phyloP scores from a whole-genome alignment of 208 protist species.

The Trypanosoma boissoni region DNA sequence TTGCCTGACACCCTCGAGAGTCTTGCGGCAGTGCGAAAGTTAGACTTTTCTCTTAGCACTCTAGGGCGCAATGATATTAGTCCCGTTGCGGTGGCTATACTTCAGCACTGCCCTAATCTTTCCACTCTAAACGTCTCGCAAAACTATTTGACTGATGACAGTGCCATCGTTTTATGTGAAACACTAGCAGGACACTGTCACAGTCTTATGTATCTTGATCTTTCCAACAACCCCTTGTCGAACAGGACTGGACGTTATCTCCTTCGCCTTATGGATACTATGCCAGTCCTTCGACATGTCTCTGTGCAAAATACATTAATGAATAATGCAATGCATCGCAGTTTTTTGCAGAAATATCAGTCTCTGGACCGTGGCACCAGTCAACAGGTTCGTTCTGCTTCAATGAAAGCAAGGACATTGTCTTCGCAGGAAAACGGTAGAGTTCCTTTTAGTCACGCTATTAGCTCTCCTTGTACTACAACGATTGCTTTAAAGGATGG shows the following conservation, averaged over 20 bases:
- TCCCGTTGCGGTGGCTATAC: constrained; percentile 19
- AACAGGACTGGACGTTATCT: constrained; percentile 21
- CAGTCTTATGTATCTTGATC: constrained; percentile 12
- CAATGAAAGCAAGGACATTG: neutral
- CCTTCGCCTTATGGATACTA: constrained; percentile 18
- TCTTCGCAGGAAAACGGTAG: neutral
- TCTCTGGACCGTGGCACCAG: neutral
- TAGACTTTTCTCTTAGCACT: constrained; percentile 27
- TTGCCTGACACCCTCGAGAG: constrained; percentile 21
- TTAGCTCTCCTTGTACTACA: neutral
- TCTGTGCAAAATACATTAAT: constrained; percentile 24
- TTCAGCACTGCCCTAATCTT: constrained; percentile 18
- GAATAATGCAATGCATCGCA: constrained; percentile 17
- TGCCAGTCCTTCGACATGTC: constrained; percentile 13
- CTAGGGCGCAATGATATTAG: constrained; percentile 21
- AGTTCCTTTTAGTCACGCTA: neutral
- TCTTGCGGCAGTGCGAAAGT: constrained; percentile 10
- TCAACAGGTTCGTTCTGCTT: neutral
- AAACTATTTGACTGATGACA: constrained; percentile 27
- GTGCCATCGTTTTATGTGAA: constrained; percentile 20
- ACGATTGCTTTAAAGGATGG: neutral
- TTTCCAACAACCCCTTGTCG: constrained; percentile 26
- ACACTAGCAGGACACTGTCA: constrained; percentile 14
- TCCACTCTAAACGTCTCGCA: constrained; percentile 23
- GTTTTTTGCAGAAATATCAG: neutral